Base-by-base conservation (phyloP, 805 yeast species). In the Metschnikowia koreensis region DNA sequence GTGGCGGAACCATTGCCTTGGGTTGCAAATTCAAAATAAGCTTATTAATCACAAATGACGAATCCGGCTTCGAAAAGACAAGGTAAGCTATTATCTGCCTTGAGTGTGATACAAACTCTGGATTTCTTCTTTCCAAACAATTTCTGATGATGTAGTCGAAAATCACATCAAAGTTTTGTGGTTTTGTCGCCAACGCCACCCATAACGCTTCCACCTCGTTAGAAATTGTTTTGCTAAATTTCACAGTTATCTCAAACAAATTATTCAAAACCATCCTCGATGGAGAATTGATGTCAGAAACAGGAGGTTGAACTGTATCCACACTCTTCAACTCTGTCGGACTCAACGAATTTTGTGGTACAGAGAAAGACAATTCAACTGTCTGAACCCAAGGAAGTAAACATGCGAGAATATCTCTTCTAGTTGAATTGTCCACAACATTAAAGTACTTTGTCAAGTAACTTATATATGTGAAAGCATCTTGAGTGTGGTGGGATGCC, bases 171-270 rank as follows among this genome's bases (percentile, higher is more conserved):
- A 86, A 84, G 60, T 93, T 91, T n/a, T 73, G 76, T 31, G 81
- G 77, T 29, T 81, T 78, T n/a, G 80, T 78, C 1, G 96, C 97
- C n/a, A 94, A 73, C 0, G 97, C 93, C 6, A 89, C 90, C 99
- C 99, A 94, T 22, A 94, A 68, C 0, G 96, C 96, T 66, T 92
- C 97, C 10, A 94, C 89, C 60, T 91, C 98, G 60, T 86, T 87
- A 41, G 89, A 89, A 58, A 89, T 82, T 12, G 76, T 74, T 44
- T 86, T 84, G 47, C 92, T 82, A 59, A 86, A 88, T 52, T 82
- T 82, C 37, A 90, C 82, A 0, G 97, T 90, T 38, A 94, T 86
- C 59, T 89, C 97, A 65, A 92, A 82, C 49, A 93, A 69, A 56
- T 92, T 91, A 55, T 80, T 81, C 58, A 93, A 62, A 1, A 90